Percentiles rank a stretch among this genome's conserved stretches.
These are phyloP conservation scores for Clarireedia hainanense DNA, from an alignment of 2,329 filamentous ascomycete species.

Conservation along the genomic window DNA sequence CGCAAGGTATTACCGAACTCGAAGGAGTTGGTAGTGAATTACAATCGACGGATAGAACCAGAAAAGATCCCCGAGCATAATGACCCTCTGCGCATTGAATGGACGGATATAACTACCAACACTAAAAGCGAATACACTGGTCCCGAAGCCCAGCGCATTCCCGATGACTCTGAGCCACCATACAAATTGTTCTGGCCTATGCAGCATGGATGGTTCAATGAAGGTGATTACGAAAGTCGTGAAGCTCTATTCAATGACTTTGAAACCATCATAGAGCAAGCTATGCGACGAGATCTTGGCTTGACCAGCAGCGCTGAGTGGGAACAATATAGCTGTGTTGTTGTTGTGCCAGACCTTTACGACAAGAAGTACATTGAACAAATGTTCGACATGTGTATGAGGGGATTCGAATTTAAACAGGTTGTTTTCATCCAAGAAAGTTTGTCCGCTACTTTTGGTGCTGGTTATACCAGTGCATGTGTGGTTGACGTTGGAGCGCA, in stretches of 20 bases:
- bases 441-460: constrained; percentile 88
- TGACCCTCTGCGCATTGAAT: constrained; percentile 86
- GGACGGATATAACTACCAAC: constrained; percentile 71
- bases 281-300: constrained; percentile 77
- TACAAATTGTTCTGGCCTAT: constrained; percentile 94
- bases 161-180: constrained; percentile 79
- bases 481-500: constrained; percentile 95
- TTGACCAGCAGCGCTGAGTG: constrained; percentile 72
- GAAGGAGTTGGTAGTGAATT: constrained; percentile 90
- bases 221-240: constrained; percentile 75
- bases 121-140: constrained; percentile 60
- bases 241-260: constrained; percentile 81
- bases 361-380: constrained; percentile 88
- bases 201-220: constrained; percentile 79
- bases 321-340: constrained; percentile 90
- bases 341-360: constrained; percentile 93
- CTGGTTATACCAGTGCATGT: constrained; percentile 87
- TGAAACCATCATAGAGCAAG: constrained; percentile 76
- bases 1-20: constrained; percentile 94
- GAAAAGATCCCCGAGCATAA: constrained; percentile 92
- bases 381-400: constrained; percentile 76
- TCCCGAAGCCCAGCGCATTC: constrained; percentile 73
- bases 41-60: constrained; percentile 75
- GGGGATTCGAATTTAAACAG: constrained; percentile 80
- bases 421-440: constrained; percentile 96